These are phyloP conservation scores for Ulota crispa DNA, from an alignment of 225 moss, liverwort and hornwort species.

Conservation along the genomic window DNA sequence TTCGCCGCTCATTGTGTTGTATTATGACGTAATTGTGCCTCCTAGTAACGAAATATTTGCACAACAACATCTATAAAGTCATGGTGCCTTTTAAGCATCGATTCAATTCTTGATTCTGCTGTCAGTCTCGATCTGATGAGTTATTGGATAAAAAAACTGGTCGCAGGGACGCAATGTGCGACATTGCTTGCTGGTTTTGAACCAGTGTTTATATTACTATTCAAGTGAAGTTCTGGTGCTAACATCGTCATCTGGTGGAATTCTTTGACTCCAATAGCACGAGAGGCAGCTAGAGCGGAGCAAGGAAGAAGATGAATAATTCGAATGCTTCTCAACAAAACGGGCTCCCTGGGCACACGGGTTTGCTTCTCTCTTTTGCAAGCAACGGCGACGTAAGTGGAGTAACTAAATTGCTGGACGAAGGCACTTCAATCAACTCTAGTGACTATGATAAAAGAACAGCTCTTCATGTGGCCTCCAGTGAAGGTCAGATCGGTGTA, in stretches of 20 bases:
- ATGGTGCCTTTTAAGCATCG: background rate
- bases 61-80: background rate
- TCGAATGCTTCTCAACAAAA: background rate
- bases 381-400: constrained; percentile 29
- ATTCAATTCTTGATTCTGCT: background rate
- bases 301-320: constrained; percentile 15
- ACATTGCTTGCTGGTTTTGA: background rate
- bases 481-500: constrained; percentile 40
- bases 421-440: constrained; percentile 29
- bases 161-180: background rate
- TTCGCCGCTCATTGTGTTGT: background rate
- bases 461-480: constrained; percentile 47
- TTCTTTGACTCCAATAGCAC: background rate
- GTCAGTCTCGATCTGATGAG: background rate
- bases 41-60: background rate
- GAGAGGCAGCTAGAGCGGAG: background rate
- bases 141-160: background rate
- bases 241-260: background rate
- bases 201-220: background rate
- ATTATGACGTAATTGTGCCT: background rate
- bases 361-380: constrained; percentile 34
- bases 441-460: constrained; percentile 42
- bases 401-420: constrained; percentile 28
- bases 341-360: constrained; percentile 25
- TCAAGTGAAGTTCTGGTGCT: background rate